Evolutionary conservation across 164 flowering plant species (phyloP), one percentile per base, ranked within the genome.

Genomic region (Protea cynaroides): DNA sequence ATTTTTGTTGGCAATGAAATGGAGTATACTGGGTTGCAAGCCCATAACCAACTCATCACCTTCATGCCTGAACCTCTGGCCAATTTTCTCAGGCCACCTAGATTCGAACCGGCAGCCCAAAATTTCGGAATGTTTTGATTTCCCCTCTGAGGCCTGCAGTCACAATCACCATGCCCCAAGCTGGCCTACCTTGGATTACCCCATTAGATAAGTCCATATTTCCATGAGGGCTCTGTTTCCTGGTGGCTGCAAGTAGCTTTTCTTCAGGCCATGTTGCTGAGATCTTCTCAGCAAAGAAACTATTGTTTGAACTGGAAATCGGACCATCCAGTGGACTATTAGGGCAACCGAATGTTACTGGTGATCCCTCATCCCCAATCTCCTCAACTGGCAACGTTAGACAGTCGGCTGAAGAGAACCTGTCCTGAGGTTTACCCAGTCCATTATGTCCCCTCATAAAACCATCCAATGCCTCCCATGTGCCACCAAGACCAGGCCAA

Each of bases 101-200:
- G 23, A 86, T 73, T 54, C 87, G 85, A 75, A 89, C 76, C 0
- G 99, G 96, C 76, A 89, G 71, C 58, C 99, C 99, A 75, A 92
- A 88, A 76, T 95, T 95, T 63, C 89, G 99, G 71, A 82, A 95
- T 60, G 87, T 78, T 75, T 81, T 82, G 62, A 95, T 83, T 69
- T 92, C 90, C 15, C 99, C 99, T 76, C 82, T 71, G 22, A 84
- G 84, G 53, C 96, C 86, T 15, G 96, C 99, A 52, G 97, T 88
- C 52, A 95, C 93, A 71, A 95, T 85, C 65, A 88, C 97, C 94
- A 95, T 75, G 29, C 94, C 92, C 96, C 93, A 88, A 21, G 92
- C 96, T 18, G 92, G 71, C 59, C 74, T 72, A 63, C 70, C 76
- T 19, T 74, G 82, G 29, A 37, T 73, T 24, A 77, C 9, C 46